Conservation (phyloP, 1,284 basidiomycete genomes). For the Ceratobasidium sp. region DNA sequence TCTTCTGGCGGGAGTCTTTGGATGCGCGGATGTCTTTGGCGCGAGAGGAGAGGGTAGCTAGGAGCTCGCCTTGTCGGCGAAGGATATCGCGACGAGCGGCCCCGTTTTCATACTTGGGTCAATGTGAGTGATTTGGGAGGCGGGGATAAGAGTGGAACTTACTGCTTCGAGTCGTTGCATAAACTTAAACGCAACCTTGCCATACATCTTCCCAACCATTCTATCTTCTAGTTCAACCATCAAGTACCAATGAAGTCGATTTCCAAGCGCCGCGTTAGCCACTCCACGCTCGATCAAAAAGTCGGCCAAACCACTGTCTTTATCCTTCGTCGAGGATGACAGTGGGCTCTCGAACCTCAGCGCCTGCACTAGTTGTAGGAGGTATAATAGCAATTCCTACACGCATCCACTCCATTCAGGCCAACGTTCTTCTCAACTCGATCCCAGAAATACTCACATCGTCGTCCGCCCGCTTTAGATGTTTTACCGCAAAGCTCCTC, state of each 20-base stretch:
- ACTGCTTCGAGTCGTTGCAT: constrained; percentile 90
- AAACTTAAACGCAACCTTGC: constrained; percentile 88
- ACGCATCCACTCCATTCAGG: not conserved
- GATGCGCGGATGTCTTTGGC: constrained; percentile 90
- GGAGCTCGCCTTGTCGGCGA: constrained; percentile 86
- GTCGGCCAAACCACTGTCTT: constrained; percentile 86
- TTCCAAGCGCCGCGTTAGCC: constrained; percentile 86
- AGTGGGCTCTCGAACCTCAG: constrained; percentile 92
- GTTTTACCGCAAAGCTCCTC: constrained; percentile 92
- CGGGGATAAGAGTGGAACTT: constrained; percentile 50
- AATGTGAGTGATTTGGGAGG: constrained; percentile 42
- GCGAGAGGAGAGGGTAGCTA: constrained; percentile 84
- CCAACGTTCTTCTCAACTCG: not conserved
- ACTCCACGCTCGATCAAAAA: constrained; percentile 92
- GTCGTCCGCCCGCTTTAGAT: constrained; percentile 92
- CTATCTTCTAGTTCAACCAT: constrained; percentile 93
- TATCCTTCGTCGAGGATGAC: constrained; percentile 68
- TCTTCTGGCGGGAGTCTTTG: constrained; percentile 95
- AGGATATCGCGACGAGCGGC: constrained; percentile 84
- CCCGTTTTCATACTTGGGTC: constrained; percentile 75
- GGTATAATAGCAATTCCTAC: constrained; percentile 92
- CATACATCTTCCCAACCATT: constrained; percentile 91
- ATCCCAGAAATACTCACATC: constrained; percentile 70
- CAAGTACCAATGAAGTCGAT: constrained; percentile 97
- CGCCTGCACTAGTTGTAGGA: constrained; percentile 97